Base-by-base conservation (phyloP, 140 eudicot genomes). In the Ambrosia hybrid region DNA sequence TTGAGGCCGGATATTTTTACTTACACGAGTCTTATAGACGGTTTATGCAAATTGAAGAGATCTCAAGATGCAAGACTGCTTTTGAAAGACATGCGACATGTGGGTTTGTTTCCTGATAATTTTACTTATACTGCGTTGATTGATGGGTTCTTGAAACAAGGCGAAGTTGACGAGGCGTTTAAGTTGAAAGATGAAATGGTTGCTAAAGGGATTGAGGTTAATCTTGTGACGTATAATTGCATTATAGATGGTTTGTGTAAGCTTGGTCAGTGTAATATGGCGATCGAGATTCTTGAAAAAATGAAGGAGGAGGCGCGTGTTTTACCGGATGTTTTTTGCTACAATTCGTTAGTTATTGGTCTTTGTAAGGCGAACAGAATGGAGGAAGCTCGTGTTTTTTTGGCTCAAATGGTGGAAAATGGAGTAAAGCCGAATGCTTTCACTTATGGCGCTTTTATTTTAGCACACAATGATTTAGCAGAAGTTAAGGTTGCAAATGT, bases 371-470 rank as follows among this genome's bases (percentile, higher is more conserved):
- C 71, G 6, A 73, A 76, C 9, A 70, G 69, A 49, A 66, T 78
- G 82, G 83, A 70, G 38, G 81, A 81, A 73, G 84, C 82, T 46
- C 76, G 74, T 1, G 63, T 34, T 1, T 81, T 73, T 66, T 41
- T 81, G 59, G 59, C 68, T 13, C 43, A 74, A 65, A 84, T 84
- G 90, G 67, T 67, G 59, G 87, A 57, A 67, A 65, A 70, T 58
- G 91, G 83, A 49, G 70, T 83, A 52, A 65, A 65, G 55, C 82
- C 87, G 3, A 71, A 77, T 65, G 65, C 78, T 62, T 78, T 61
- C 41, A 85, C 87, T 59, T 85, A 79, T 66, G 85, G 85, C 48
- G 87, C 85, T 17, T 57, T 85, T 13, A 83, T 85, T 37, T 64
- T 55, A 30, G 87, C 76, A 37, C 82, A 85, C 61, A 69, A 85